Evolutionary conservation across 2,329 filamentous ascomycete species (phyloP).

Genomic region (Paraphaeosphaeria minitans): DNA sequence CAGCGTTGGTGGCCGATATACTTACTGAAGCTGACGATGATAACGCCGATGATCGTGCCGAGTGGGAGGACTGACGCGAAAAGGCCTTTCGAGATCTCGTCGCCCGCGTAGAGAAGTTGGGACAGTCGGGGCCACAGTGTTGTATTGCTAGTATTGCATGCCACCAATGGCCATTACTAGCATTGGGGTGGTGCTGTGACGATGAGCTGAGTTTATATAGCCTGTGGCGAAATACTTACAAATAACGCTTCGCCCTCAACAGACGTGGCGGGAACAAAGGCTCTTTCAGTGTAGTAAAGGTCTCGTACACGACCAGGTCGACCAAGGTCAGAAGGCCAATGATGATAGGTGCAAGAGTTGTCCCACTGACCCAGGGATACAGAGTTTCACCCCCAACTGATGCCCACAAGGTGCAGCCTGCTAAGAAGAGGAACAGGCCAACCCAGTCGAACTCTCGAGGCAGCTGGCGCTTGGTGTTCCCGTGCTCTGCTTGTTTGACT

Average conservation of each 20-base stretch:
- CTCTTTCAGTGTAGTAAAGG: conserved; percentile 27
- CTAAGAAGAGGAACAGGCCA: conserved; percentile 33
- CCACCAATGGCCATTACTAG: conserved; percentile 39
- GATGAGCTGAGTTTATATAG: neutral
- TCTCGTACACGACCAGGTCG: conserved; percentile 31
- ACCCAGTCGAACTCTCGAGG: conserved; percentile 37
- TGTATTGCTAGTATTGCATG: conserved; percentile 39
- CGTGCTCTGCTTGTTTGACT: conserved; percentile 40
- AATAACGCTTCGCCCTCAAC: conserved; percentile 34
- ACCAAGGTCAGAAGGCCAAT: conserved; percentile 32
- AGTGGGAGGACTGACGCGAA: conserved; percentile 34
- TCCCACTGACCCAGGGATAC: conserved; percentile 32
- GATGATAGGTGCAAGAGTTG: conserved; percentile 31
- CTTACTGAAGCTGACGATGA: conserved; percentile 35
- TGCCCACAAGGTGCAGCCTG: conserved; percentile 37
- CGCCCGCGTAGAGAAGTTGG: conserved; percentile 33
- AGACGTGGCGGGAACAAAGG: conserved; percentile 38
- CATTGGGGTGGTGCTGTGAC: conserved; percentile 28
- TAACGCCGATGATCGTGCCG: conserved; percentile 35
- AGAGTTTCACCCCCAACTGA: conserved; percentile 35
- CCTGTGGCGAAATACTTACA: conserved; percentile 5
- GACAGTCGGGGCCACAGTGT: conserved; percentile 35
- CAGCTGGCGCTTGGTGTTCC: conserved; percentile 28
- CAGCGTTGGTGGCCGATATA: conserved; percentile 36
- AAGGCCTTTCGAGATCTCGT: conserved; percentile 36